These are phyloP conservation scores for Melastoma candidum DNA, from an alignment of 441 rosid genomes.

Conservation along the genomic window DNA sequence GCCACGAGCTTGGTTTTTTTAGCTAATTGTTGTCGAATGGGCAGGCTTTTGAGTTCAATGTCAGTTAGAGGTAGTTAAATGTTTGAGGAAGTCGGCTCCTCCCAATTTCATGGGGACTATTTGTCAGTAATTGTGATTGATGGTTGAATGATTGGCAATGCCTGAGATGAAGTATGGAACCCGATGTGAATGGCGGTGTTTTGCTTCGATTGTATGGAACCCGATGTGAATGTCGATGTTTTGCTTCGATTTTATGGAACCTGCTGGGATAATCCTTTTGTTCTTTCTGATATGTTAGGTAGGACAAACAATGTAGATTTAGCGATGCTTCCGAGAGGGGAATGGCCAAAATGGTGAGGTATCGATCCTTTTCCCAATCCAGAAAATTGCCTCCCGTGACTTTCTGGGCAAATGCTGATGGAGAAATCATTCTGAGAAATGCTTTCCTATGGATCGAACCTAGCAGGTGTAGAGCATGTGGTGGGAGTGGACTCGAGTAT, in stretches of 20 bases:
- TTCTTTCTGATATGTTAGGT: conserved; percentile 24
- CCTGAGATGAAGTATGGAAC: no score
- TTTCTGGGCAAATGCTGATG: neutral
- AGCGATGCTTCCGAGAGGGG: conserved; percentile 68
- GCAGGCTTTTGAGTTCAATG: no score
- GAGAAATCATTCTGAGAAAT: neutral
- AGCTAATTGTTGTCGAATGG: no score
- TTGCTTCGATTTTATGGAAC: neutral
- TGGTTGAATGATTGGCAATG: no score
- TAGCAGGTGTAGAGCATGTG: conserved; percentile 65
- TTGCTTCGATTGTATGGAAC: no score
- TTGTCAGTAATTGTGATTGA: no score
- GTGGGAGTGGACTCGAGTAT: conserved; percentile 63
- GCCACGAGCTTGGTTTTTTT: no score
- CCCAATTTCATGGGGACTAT: no score
- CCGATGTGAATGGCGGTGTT: no score
- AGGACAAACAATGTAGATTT: conserved; percentile 44
- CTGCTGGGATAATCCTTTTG: neutral
- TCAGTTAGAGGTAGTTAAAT: no score
- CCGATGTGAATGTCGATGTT: neutral
- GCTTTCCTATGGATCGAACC: neutral
- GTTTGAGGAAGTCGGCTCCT: no score
- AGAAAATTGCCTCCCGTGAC: neutral
- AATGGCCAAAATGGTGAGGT: conserved; percentile 81
- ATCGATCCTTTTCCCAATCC: neutral